Conservation (phyloP, 179 eudicot genomes). For the Beta macrorhiza region DNA sequence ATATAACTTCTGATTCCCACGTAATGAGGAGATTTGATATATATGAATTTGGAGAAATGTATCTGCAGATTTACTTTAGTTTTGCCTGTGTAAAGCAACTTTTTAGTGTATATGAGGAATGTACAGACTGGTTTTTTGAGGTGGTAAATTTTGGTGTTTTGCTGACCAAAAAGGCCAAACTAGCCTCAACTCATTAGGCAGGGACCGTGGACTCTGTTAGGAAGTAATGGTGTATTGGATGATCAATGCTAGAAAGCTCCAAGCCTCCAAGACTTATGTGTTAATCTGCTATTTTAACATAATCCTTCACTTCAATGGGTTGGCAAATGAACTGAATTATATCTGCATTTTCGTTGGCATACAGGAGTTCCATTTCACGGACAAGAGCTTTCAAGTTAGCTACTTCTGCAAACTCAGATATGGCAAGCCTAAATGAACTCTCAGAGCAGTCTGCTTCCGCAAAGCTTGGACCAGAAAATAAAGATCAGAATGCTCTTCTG, state of each 20-base stretch:
- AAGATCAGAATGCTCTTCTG: slow-evolving; percentile 30
- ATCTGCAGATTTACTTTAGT: neutral
- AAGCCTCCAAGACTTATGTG: neutral
- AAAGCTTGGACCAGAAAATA: slow-evolving; percentile 34
- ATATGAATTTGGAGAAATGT: neutral
- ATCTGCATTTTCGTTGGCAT: slow-evolving; percentile 21
- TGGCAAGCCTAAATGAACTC: slow-evolving; percentile 25
- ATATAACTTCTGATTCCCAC: neutral
- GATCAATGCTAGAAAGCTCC: neutral
- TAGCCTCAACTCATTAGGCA: too few species aligned
- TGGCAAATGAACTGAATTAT: neutral
- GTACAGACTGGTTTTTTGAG: neutral
- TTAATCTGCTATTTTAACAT: neutral
- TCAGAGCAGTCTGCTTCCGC: slow-evolving; percentile 39
- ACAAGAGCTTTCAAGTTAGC: slow-evolving; percentile 51
- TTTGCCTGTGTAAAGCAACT: neutral
- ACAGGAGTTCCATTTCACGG: slow-evolving; percentile 83
- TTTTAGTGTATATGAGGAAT: neutral
- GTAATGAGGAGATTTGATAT: neutral
- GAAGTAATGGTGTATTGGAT: neutral
- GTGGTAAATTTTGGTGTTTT: neutral
- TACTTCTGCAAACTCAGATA: slow-evolving; percentile 31
- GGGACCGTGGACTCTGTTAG: neutral
- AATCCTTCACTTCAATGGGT: neutral
- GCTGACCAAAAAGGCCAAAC: neutral